phyloP scores from a whole-genome alignment of 257 asterid species.

The Solanum clarkiae region DNA sequence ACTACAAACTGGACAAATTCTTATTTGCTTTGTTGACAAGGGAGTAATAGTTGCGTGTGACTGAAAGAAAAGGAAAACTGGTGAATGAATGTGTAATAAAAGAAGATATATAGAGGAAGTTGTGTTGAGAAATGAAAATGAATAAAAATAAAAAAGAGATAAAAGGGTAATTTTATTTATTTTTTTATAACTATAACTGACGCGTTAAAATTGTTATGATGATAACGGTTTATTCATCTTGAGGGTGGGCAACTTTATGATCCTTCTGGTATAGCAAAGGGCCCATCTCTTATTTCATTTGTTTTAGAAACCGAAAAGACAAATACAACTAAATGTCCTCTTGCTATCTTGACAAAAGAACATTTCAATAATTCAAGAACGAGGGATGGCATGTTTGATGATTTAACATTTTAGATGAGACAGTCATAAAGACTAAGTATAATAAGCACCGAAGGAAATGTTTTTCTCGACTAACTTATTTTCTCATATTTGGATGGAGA shows the following conservation, averaged over 20 bases:
- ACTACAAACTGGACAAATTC: not conserved
- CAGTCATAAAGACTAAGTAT: not conserved
- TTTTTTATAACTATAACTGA: too few species aligned
- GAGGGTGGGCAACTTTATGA: not conserved
- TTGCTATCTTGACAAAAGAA: not conserved
- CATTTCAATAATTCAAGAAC: too few species aligned
- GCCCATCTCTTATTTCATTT: not conserved
- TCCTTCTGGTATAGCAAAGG: not conserved
- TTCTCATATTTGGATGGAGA: too few species aligned
- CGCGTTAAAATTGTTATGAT: too few species aligned
- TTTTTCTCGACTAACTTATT: too few species aligned
- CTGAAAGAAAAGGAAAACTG: not conserved
- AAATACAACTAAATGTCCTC: not conserved
- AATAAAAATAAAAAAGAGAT: too few species aligned
- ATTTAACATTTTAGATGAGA: not conserved
- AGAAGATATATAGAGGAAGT: not conserved
- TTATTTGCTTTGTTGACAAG: not conserved
- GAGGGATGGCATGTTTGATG: not conserved
- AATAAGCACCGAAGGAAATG: not conserved
- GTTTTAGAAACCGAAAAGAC: not conserved
- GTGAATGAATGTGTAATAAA: not conserved
- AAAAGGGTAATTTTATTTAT: too few species aligned
- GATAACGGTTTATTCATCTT: not conserved
- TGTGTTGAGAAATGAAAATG: too few species aligned
- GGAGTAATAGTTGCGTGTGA: not conserved